Conservation (phyloP, 208 protist genomes). For the Angomonas deanei region DNA sequence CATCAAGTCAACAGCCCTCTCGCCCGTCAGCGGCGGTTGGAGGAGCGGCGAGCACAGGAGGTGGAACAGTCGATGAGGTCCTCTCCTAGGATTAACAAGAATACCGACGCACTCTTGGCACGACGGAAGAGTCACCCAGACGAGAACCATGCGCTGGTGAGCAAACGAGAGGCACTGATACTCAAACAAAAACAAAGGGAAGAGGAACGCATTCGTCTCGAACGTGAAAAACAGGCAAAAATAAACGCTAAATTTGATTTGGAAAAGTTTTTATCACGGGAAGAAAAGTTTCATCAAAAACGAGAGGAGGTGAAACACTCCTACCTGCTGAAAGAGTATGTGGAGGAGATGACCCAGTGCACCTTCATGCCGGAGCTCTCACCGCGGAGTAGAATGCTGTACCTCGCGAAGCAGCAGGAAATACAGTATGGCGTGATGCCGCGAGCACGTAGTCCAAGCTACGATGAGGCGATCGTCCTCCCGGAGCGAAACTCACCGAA, state of each 20-base stretch:
- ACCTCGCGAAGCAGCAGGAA: not conserved
- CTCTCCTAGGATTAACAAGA: not conserved
- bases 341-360: constrained; percentile 14
- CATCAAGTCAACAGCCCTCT: not conserved
- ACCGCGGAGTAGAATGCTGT: constrained; percentile 1
- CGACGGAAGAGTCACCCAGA: not conserved
- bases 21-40: not conserved
- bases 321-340: constrained; percentile 6
- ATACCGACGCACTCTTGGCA: not conserved
- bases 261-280: not conserved
- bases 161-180: not conserved
- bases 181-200: not conserved
- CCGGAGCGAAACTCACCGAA: not conserved
- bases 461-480: not conserved
- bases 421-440: not conserved
- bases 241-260: not conserved
- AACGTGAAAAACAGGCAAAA: not conserved
- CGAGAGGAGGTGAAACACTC: constrained; percentile 5
- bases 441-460: not conserved
- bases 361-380: constrained; percentile 35
- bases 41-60: not conserved
- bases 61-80: not conserved
- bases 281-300: not conserved
- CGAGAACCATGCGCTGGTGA: not conserved
- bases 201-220: not conserved